A percentile compares a stretch with the other conserved stretches of the same genome.
phyloP scores from a whole-genome alignment of 2,329 filamentous ascomycete species.

The Apiospora arundinis region DNA sequence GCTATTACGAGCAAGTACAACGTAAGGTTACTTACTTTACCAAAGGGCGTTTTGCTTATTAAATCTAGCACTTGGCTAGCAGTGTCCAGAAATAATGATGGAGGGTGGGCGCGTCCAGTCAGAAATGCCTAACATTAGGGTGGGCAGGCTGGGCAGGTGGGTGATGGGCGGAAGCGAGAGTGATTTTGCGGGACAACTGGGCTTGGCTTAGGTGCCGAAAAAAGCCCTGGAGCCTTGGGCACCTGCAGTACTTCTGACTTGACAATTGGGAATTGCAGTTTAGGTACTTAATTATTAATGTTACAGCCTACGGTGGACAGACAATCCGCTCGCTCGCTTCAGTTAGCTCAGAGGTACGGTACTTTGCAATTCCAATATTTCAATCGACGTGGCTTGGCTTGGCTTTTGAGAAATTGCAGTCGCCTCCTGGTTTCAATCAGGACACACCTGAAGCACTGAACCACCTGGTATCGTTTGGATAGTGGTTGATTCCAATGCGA shows the following conservation, averaged over 20 bases:
- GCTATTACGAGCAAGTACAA: too few species aligned
- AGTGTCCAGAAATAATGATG: not conserved
- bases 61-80: not conserved
- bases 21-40: too few species aligned
- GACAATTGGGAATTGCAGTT: not conserved
- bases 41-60: constrained; percentile 9
- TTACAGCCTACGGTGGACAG: not conserved
- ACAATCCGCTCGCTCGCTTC: not conserved
- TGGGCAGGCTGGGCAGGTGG: not conserved
- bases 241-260: not conserved
- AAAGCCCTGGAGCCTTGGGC: not conserved
- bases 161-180: too few species aligned
- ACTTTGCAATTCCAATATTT: too few species aligned
- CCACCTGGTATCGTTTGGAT: not conserved
- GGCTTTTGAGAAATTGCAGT: not conserved
- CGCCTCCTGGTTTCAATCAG: constrained; percentile 3
- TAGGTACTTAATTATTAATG: too few species aligned
- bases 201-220: not conserved
- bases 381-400: not conserved
- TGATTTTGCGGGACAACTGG: constrained; percentile 8
- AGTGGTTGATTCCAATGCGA: not conserved
- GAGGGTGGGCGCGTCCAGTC: constrained; percentile 8
- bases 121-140: too few species aligned
- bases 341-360: not conserved
- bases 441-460: constrained; percentile 11